A percentile compares a stretch with the other conserved stretches of the same genome.
Conservation (phyloP, 176 grass and related monocot species). For the Calamus simplicifolius region DNA sequence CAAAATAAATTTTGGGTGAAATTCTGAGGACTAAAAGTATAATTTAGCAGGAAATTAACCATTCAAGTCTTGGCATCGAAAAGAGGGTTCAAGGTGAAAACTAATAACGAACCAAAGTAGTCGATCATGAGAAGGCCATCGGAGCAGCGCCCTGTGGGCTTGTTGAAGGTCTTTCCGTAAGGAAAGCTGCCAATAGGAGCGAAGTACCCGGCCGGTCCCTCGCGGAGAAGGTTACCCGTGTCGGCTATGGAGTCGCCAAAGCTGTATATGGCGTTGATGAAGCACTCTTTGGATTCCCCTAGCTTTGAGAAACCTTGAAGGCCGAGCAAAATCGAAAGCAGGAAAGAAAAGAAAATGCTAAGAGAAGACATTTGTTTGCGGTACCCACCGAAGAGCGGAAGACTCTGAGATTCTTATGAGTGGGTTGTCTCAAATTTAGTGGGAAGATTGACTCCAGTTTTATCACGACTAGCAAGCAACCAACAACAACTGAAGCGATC, state of each 20-base stretch:
- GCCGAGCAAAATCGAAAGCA: not conserved
- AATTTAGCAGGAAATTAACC: no score
- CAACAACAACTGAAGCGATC: no score
- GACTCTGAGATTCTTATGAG: no score
- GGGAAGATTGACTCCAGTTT: no score
- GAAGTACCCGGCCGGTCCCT: constrained; percentile 57
- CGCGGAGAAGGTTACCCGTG: constrained; percentile 73
- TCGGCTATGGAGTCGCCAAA: constrained; percentile 92
- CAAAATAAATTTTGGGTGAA: no score
- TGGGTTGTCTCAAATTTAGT: no score
- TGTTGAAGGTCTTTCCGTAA: constrained; percentile 52
- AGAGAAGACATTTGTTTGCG: not conserved
- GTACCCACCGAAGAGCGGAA: no score
- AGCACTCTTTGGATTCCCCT: constrained; percentile 34
- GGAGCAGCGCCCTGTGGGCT: constrained; percentile 84
- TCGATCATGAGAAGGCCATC: constrained; percentile 96
- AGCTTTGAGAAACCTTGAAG: not conserved
- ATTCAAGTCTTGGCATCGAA: no score
- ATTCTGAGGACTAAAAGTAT: no score
- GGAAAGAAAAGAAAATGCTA: not conserved
- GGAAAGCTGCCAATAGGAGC: constrained; percentile 73
- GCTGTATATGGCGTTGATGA: constrained; percentile 78
- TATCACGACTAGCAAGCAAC: no score
- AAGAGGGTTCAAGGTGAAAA: no score
- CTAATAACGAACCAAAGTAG: constrained; percentile 47